Percentiles rank a stretch among this genome's conserved stretches.
Conservation (phyloP, 495 filamentous ascomycete species). For the Penicillium chermesinum region DNA sequence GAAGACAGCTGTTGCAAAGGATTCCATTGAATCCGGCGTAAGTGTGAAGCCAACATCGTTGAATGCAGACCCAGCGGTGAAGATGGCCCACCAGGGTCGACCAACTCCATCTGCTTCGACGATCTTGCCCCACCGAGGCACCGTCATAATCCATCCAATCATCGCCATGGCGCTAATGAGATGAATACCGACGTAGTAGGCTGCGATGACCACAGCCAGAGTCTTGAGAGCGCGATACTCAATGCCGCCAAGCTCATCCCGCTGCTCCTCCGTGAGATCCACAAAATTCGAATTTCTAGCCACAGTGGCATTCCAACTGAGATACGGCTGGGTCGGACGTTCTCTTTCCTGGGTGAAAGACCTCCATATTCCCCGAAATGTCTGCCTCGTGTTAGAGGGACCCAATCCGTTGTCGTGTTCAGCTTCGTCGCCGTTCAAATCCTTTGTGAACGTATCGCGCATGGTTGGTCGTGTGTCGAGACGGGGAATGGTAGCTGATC, state of each 20-base stretch:
- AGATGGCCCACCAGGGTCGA: slow-evolving; percentile 86
- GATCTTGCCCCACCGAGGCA: slow-evolving; percentile 49
- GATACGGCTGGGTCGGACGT: slow-evolving; percentile 65
- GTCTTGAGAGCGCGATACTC: slow-evolving; percentile 91
- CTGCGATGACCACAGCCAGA: slow-evolving; percentile 66
- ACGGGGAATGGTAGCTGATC: slow-evolving; percentile 36
- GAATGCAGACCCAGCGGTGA: slow-evolving; percentile 78
- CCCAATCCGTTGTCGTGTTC: slow-evolving; percentile 12
- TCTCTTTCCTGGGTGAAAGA: slow-evolving; percentile 42
- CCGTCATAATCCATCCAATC: slow-evolving; percentile 72
- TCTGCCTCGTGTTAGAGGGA: slow-evolving; percentile 26
- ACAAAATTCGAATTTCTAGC: slow-evolving; percentile 90
- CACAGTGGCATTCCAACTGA: slow-evolving; percentile 89
- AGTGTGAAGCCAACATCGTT: slow-evolving; percentile 84
- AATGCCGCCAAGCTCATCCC: slow-evolving; percentile 89
- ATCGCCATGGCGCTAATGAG: slow-evolving; percentile 66
- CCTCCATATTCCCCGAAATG: slow-evolving; percentile 32
- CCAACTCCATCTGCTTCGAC: slow-evolving; percentile 58
- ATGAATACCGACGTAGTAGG: slow-evolving; percentile 74
- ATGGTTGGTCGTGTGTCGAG: slow-evolving; percentile 37
- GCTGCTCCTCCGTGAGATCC: slow-evolving; percentile 80
- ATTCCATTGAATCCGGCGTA: slow-evolving; percentile 88
- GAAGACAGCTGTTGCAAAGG: slow-evolving; percentile 70
- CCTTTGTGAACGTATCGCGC: slow-evolving; percentile 28
- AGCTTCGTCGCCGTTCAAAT: slow-evolving; percentile 19